Evolutionary conservation across 2,329 filamentous ascomycete species (phyloP), one percentile per base, ranked within the genome.

Genomic region (Verticillium nubilum): DNA sequence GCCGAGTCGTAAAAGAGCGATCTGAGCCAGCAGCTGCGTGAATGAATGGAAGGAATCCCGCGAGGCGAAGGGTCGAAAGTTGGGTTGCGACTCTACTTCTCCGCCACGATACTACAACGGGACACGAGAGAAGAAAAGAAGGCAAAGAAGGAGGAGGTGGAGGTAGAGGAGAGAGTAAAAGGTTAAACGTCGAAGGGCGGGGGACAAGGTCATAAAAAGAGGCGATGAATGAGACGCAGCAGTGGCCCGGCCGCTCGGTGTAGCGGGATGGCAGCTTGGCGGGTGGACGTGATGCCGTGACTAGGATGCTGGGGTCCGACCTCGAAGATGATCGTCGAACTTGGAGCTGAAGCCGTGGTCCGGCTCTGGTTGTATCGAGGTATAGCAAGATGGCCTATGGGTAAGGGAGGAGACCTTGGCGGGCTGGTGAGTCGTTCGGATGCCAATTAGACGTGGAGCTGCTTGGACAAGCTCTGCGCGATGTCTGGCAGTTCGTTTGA

Each of bases 1-100:
- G 58, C 61, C 61, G 47, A 28, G 50, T 60, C 57, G 61, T 63
- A 68, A 73, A 72, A 73, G 70, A 73, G 70, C 71, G 75, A 76
- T 82, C 82, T 85, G 82, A 85, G 76, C 83, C 82, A 86, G 84
- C 83, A 85, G 83, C 73, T 50, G 42, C 42, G 65, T 66, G 72
- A 70, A 70, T 65, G 69, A 72, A 75, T 68, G 69, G 71, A 78
- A 76, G 42, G 10, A 50, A 50, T 50, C 19, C 42, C 42, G 42
- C 60, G 52, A 72, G 68, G 69, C 68, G 69, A 66, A 72, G 58
- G 58, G 69, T 71, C 70, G 67, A 68, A 65, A 64, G 67, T 63
- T 67, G 65, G 68, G 68, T 69, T 31, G 72, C 72, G 69, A 73
- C 73, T 75, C 73, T 77, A 78, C 75, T 72, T 75, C 75, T 74